Base-by-base conservation (phyloP, 164 flowering plant species). In the Akebia trifoliata region DNA sequence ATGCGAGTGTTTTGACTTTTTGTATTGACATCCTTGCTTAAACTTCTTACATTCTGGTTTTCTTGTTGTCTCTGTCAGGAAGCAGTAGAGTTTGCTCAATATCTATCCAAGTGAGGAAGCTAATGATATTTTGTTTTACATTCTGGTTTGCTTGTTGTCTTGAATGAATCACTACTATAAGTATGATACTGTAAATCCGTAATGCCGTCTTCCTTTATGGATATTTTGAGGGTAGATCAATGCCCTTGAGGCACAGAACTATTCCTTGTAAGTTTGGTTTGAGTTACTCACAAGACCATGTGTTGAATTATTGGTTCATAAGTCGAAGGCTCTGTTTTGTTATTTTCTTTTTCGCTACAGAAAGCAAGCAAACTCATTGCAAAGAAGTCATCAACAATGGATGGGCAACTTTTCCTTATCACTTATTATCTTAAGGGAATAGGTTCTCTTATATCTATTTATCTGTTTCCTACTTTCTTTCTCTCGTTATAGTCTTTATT, bases 331-430 rank as follows among this genome's bases (percentile, higher is more conserved):
- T 21, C 20, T 9, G 0, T 10, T 56, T 3, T 6, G 0, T n/a
- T 24, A n/a, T n/a, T 36, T 62, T 2, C 22, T 38, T 25, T 51
- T 51, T 38, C 30, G 4, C 39, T 50, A 45, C 80, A 94, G 97
- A 94, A 88, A 90, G 97, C 93, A 53, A 87, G 96, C 77, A 94
- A 84, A 66, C 81, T 80, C 22, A 65, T 94, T 72, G 75, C 70
- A 46, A 86, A 86, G 74, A 81, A 77, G 63, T 81, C 96, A 42
- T 79, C 95, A 28, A 62, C 79, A 29, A 86, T 86, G 93, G 99
- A 94, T 74, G 96, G 91, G 26, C 99, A 94, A 62, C 90, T 94
- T 51, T 94, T 94, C 64, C 85, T 90, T 49, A 82, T 94, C 57
- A 94, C 85, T 94, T 45, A 86, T 94, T 35, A 80, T 94, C 60